Evolutionary conservation across 1,284 basidiomycete genomes (phyloP).

Genomic region (Ceratobasidium sp.): DNA sequence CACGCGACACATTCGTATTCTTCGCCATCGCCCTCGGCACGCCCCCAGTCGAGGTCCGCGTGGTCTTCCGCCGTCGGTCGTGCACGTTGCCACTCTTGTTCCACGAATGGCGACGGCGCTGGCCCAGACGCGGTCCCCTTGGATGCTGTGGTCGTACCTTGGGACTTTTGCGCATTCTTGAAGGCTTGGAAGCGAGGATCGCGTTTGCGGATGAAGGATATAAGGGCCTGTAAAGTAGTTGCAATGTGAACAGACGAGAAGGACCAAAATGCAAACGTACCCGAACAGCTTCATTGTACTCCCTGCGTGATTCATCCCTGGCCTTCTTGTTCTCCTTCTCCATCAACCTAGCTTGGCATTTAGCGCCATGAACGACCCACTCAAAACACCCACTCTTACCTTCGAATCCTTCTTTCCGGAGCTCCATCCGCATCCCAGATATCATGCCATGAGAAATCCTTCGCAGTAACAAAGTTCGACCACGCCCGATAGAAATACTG

Average conservation of each 20-base stretch:
- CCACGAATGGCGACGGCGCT: conserved; percentile 66
- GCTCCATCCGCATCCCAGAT: conserved; percentile 88
- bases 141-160: background rate
- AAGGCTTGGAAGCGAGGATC: conserved; percentile 92
- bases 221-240: conserved; percentile 69
- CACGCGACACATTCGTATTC: conserved; percentile 98
- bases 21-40: conserved; percentile 78
- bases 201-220: conserved; percentile 90
- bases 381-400: conserved; percentile 60
- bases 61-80: conserved; percentile 55
- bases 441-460: conserved; percentile 92
- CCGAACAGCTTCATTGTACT: conserved; percentile 93
- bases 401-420: conserved; percentile 86
- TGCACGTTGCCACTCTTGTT: conserved; percentile 87
- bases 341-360: conserved; percentile 74
- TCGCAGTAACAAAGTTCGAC: conserved; percentile 88
- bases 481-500: conserved; percentile 89
- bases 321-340: conserved; percentile 97
- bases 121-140: conserved; percentile 5
- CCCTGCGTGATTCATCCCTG: conserved; percentile 86
- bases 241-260: conserved; percentile 3
- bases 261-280: conserved; percentile 63
- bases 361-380: background rate
- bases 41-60: conserved; percentile 69
- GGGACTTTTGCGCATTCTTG: conserved; percentile 64